Evolutionary conservation across 1,284 basidiomycete genomes (phyloP).

Genomic region (Ustilago cynodontis): DNA sequence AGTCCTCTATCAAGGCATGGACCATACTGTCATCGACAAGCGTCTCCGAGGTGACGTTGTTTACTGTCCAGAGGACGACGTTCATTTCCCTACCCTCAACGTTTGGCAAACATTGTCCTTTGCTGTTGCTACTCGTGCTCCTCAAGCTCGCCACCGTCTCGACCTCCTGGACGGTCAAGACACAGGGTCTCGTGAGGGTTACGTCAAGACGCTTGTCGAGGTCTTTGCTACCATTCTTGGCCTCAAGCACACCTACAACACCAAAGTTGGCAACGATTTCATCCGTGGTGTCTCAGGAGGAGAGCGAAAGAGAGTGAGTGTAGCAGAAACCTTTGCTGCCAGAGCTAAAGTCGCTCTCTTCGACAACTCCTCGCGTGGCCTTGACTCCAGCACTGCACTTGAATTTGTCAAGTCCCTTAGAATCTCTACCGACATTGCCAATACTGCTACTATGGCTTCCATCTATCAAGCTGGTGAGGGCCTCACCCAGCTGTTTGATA

Average conservation of each 20-base stretch:
- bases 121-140: constrained; percentile 59
- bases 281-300: constrained; percentile 72
- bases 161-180: constrained; percentile 24
- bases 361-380: constrained; percentile 65
- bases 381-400: constrained; percentile 62
- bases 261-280: constrained; percentile 69
- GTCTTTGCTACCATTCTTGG: constrained; percentile 61
- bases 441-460: constrained; percentile 49
- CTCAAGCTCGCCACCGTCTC: constrained; percentile 48
- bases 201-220: constrained; percentile 51
- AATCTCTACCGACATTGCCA: constrained; percentile 52
- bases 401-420: constrained; percentile 63
- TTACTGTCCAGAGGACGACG: constrained; percentile 57
- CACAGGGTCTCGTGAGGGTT: constrained; percentile 39
- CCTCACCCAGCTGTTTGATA: constrained; percentile 63
- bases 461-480: constrained; percentile 66
- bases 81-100: constrained; percentile 59
- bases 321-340: constrained; percentile 70
- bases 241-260: constrained; percentile 63
- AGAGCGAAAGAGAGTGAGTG: constrained; percentile 65
- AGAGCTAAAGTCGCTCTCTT: constrained; percentile 59
- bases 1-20: constrained; percentile 55
- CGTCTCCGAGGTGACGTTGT: constrained; percentile 57
- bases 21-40: constrained; percentile 56
- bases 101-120: constrained; percentile 61